phyloP scores from a whole-genome alignment of 441 rosid species.

The Isatis lusitanica region DNA sequence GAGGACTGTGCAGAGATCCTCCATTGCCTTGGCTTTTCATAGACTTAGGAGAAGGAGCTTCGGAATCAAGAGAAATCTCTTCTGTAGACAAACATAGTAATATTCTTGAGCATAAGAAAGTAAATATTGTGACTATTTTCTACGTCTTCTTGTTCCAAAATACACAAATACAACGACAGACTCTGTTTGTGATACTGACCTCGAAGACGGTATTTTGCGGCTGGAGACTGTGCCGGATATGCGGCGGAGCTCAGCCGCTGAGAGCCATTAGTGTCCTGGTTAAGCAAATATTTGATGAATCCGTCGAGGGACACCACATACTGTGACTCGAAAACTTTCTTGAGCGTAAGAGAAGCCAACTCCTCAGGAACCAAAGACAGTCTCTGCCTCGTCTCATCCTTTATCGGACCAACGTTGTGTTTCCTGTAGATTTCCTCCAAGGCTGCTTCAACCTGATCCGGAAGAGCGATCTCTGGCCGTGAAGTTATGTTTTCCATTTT shows the following conservation, averaged over 20 bases:
- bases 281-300: neutral
- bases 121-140: neutral
- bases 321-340: neutral
- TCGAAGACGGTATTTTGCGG: neutral
- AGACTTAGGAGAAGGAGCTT: constrained; percentile 17
- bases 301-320: neutral
- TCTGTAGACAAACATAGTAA: constrained; percentile 5
- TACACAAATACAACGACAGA: no score
- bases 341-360: neutral
- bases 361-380: neutral
- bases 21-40: constrained; percentile 1
- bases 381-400: neutral
- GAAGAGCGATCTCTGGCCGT: neutral
- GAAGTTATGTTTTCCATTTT: neutral
- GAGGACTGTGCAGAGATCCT: constrained; percentile 21
- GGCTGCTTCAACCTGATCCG: neutral
- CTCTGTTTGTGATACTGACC: no score
- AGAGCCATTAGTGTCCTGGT: constrained; percentile 3
- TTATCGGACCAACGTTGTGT: neutral
- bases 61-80: constrained; percentile 10
- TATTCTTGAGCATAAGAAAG: neutral
- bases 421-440: neutral
- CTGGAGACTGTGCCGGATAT: neutral
- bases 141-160: neutral
- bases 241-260: neutral